Evolutionary conservation across 352 stramenopile species (phyloP).

Genomic region (Pythium dissotocum): DNA sequence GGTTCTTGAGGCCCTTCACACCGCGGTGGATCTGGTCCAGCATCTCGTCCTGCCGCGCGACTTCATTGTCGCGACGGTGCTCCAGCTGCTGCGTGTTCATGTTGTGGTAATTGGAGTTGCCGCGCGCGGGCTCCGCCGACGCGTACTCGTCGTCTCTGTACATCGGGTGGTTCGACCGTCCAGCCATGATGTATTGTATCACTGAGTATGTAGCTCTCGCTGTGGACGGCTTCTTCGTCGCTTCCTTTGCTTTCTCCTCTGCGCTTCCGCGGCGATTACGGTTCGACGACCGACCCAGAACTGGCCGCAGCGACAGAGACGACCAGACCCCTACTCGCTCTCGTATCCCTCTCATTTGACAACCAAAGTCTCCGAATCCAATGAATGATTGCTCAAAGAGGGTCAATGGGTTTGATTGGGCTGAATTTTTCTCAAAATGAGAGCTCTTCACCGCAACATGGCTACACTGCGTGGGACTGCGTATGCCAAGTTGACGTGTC

Average conservation of each 20-base stretch:
- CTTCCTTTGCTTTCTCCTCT: background rate
- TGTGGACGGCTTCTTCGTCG: background rate
- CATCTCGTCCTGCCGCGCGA: slow-evolving; percentile 64
- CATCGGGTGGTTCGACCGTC: slow-evolving; percentile 43
- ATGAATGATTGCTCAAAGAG: background rate
- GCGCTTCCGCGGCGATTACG: background rate
- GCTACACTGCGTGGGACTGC: background rate
- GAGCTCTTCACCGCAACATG: background rate
- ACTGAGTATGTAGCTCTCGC: background rate
- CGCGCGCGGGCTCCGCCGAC: background rate
- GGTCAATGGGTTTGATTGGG: background rate
- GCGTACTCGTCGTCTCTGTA: slow-evolving; percentile 34
- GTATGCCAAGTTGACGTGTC: background rate
- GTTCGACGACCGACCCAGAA: background rate
- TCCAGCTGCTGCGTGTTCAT: slow-evolving; percentile 74
- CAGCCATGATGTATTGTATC: slow-evolving; percentile 13
- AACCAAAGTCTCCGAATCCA: background rate
- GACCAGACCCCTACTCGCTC: background rate
- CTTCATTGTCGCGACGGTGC: slow-evolving; percentile 48
- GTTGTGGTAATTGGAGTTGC: slow-evolving; percentile 49
- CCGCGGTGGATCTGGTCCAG: slow-evolving; percentile 80
- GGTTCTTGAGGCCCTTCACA: slow-evolving; percentile 79
- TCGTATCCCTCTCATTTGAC: background rate
- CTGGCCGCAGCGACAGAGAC: background rate
- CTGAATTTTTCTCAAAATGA: slow-evolving; percentile 5